phyloP scores from a whole-genome alignment of 345 rosid species.

The Boechera divaricarpa region DNA sequence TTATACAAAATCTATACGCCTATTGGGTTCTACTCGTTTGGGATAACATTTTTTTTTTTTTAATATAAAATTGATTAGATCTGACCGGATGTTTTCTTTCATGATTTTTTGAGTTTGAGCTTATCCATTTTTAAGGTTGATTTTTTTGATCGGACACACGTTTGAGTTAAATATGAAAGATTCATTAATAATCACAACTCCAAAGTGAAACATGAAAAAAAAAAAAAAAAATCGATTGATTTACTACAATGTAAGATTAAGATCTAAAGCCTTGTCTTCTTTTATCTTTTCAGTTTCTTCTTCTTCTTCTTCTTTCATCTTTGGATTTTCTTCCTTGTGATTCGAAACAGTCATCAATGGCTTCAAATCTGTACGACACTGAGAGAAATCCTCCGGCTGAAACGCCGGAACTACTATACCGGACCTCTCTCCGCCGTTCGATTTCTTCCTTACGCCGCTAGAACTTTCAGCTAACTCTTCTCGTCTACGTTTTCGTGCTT shows the following conservation, averaged over 20 bases:
- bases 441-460: conserved; percentile 9
- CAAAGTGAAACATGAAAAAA: conserved; percentile 9
- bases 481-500: conserved; percentile 40
- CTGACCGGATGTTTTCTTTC: neutral
- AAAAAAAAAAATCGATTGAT: neutral
- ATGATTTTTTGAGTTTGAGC: neutral
- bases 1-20: no score
- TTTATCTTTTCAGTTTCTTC: neutral
- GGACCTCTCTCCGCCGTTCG: conserved; percentile 29
- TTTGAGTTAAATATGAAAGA: neutral
- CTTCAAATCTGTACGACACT: conserved; percentile 19
- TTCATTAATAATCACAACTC: conserved; percentile 19
- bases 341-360: conserved; percentile 33
- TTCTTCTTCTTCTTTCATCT: conserved; percentile 27
- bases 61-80: neutral
- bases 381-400: conserved; percentile 43
- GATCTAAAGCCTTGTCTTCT: conserved; percentile 43
- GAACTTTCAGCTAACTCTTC: conserved; percentile 25
- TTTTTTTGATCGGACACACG: neutral
- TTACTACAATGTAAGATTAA: conserved; percentile 40
- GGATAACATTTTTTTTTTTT: no score
- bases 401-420: conserved; percentile 38
- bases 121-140: neutral
- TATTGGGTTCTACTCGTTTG: no score
- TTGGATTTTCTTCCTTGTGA: conserved; percentile 14